A percentile compares a stretch with the other conserved stretches of the same genome.
phyloP scores from a whole-genome alignment of 164 flowering plant species.

The Houttuynia cordata region DNA sequence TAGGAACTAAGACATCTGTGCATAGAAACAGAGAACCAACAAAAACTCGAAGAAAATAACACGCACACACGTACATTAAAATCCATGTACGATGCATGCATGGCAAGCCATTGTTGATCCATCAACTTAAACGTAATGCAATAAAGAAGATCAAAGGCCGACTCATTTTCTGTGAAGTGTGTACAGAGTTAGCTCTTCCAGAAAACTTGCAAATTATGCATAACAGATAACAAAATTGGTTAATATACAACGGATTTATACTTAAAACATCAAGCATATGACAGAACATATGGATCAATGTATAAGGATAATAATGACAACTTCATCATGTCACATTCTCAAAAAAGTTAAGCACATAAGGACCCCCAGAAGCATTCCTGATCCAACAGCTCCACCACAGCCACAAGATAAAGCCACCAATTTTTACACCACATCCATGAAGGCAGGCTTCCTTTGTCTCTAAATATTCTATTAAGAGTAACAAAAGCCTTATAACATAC shows the following conservation, averaged over 20 bases:
- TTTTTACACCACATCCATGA: not conserved
- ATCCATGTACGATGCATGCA: conserved; percentile 30
- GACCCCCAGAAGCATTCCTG: too few relatives aligned
- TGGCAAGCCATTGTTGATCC: conserved; percentile 31
- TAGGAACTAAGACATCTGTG: not conserved
- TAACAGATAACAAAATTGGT: too few relatives aligned
- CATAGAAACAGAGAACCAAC: not conserved
- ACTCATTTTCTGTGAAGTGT: conserved; percentile 18
- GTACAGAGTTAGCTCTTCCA: not conserved
- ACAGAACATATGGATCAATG: too few relatives aligned
- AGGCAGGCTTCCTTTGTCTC: not conserved
- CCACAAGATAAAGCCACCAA: not conserved
- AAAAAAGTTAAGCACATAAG: too few relatives aligned
- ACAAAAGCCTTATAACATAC: conserved; percentile 20
- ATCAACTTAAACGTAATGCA: conserved; percentile 26
- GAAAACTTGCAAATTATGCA: not conserved
- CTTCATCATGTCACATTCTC: too few relatives aligned
- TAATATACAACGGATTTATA: too few relatives aligned
- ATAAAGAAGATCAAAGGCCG: conserved; percentile 24
- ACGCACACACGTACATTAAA: conserved; percentile 16
- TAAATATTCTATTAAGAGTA: not conserved
- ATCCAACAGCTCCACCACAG: not conserved
- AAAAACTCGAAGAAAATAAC: not conserved
- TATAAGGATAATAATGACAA: too few relatives aligned
- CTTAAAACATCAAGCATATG: too few relatives aligned